phyloP scores from a whole-genome alignment of 2,329 filamentous ascomycete genomes.

The Xylaria sp. region DNA sequence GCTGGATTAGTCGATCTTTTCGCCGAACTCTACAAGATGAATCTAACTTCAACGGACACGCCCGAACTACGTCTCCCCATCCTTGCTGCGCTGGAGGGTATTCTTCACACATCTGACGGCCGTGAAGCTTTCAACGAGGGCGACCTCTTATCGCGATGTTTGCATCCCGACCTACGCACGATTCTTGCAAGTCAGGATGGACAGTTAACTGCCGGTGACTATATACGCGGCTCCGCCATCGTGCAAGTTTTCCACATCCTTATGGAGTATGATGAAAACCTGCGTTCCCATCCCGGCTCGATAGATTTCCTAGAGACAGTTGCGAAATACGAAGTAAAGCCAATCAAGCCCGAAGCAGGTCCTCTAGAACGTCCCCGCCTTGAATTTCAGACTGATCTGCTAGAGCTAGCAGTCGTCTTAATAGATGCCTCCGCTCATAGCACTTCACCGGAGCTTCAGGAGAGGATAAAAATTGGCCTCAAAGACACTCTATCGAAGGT shows the following conservation, averaged over 20 bases:
- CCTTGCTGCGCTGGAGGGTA: slow-evolving; percentile 68
- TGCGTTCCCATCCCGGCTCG: slow-evolving; percentile 4
- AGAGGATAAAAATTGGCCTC: slow-evolving; percentile 19
- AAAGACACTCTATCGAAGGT: slow-evolving; percentile 9
- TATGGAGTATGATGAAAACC: slow-evolving; percentile 25
- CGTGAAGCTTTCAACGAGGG: slow-evolving; percentile 31
- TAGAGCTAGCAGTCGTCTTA: slow-evolving; percentile 29
- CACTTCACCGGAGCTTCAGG: slow-evolving; percentile 8
- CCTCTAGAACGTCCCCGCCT: slow-evolving; percentile 10
- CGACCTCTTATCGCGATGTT: slow-evolving; percentile 23
- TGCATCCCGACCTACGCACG: slow-evolving; percentile 31
- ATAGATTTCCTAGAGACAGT: slow-evolving; percentile 26
- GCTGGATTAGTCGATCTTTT: slow-evolving; percentile 71
- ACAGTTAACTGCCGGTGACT: slow-evolving; percentile 27
- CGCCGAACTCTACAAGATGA: slow-evolving; percentile 65
- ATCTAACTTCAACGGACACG: slow-evolving; percentile 19
- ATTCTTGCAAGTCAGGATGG: slow-evolving; percentile 18
- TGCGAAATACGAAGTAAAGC: slow-evolving; percentile 16
- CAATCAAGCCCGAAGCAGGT: background rate
- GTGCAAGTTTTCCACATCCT: slow-evolving; percentile 29
- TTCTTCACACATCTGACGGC: slow-evolving; percentile 61
- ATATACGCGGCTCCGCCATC: slow-evolving; percentile 36
- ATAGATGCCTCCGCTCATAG: background rate
- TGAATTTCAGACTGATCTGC: slow-evolving; percentile 31
- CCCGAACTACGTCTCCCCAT: slow-evolving; percentile 68